Evolutionary conservation across 208 protist genomes (phyloP).

Genomic region (Acanthamoeba sp.): DNA sequence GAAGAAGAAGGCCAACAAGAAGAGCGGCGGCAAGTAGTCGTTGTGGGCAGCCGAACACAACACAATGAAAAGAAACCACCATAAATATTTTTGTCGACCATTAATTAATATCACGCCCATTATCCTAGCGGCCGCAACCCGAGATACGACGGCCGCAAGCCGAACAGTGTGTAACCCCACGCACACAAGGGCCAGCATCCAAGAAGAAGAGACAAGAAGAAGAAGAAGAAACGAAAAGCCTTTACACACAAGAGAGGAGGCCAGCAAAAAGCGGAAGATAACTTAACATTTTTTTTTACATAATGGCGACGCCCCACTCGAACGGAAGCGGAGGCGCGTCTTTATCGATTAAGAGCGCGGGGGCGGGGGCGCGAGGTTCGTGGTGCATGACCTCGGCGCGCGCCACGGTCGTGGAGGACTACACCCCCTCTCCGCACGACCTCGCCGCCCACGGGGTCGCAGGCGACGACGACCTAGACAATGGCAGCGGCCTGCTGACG

Average conservation of each 20-base stretch:
- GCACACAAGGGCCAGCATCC: not conserved
- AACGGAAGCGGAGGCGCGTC: not conserved
- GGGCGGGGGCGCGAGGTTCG: not conserved
- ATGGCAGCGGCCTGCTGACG: not conserved
- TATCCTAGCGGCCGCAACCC: too few relatives aligned
- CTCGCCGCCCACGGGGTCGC: not conserved
- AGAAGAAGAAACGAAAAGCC: not conserved
- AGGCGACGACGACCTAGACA: not conserved
- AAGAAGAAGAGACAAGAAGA: constrained; percentile 19
- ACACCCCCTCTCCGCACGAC: not conserved
- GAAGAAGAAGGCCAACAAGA: not conserved
- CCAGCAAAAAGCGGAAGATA: constrained; percentile 8
- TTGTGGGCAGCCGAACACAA: too few relatives aligned
- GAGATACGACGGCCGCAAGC: not conserved
- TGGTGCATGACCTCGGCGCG: not conserved
- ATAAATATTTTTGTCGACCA: too few relatives aligned
- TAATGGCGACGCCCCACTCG: too few relatives aligned
- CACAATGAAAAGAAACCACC: too few relatives aligned
- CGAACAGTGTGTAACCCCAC: not conserved
- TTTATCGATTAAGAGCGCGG: not conserved
- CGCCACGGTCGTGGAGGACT: not conserved
- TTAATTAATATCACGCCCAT: too few relatives aligned
- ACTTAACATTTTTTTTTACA: not conserved
- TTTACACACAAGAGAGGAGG: not conserved
- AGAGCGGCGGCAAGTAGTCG: not conserved